Base-by-base conservation (phyloP, 352 stramenopile species). In the Pythium pectinolyticum region DNA sequence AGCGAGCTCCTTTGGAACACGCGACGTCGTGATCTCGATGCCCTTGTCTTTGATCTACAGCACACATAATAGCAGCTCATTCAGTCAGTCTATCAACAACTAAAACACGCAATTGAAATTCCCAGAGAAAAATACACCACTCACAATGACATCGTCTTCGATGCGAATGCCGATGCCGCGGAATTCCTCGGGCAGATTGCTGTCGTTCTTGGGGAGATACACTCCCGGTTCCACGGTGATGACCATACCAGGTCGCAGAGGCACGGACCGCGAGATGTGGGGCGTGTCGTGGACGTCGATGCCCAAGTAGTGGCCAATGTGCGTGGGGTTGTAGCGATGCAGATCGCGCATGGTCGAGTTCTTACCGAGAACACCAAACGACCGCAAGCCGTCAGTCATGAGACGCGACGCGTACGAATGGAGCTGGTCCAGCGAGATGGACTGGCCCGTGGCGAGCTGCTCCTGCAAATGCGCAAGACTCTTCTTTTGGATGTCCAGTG, bases 271-370 rank as follows among this genome's bases (percentile, higher is more conserved):
- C 24, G 83, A 79, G 55, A 91, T 72, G 52, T 89, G 78, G 5
- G 85, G 82, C 28, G 85, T 94, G 57, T 94, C 85, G 55, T 94
- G 85, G 9, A 86, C 85, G 57, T 94, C 85, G 74, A 94, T 91
- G 53, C 85, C 85, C 15, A 94, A 51, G 63, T 92, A 94, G 61
- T 94, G 85, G 9, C 85, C 82, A 27, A 94, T 86, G 48, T 94
- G 83, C n/a, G 85, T 94, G 46, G 85, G 85, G 57, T 94, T 94
- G 66, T 94, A 94, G 63, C 80, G 84, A 25, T 90, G 81, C 61
- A 92, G 88, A 59, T 89, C 77, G 15, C 61, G 67, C 45, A 85
- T 63, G 8, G 75, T 67, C 15, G 72, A 63, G 73, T 51, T 78
- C 74, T 40, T 58, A 56, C 15, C 69, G 20, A 94, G 53, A 39